Evolutionary conservation across 73 alveolate genomes (phyloP).

Genomic region (Paraurostyla sp.): DNA sequence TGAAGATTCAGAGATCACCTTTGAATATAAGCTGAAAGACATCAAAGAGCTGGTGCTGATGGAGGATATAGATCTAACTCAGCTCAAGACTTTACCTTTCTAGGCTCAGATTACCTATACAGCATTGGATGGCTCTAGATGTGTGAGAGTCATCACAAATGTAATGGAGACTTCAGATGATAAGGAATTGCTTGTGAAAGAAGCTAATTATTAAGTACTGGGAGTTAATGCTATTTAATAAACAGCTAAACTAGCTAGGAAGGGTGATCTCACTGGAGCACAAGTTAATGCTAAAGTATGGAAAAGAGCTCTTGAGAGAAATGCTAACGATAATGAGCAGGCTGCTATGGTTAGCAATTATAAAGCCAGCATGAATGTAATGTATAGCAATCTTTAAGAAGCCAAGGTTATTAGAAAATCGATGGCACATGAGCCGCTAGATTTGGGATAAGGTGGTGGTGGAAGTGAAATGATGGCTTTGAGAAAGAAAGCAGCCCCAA

Average conservation of each 20-base stretch:
- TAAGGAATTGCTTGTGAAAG: slow-evolving; percentile 81
- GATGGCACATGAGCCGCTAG: too few relatives aligned
- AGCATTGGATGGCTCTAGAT: slow-evolving; percentile 82
- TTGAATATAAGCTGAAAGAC: slow-evolving; percentile 82
- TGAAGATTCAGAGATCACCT: slow-evolving; percentile 82
- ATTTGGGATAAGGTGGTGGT: too few relatives aligned
- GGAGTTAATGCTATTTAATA: slow-evolving; percentile 88
- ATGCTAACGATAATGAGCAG: too few relatives aligned
- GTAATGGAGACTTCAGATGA: slow-evolving; percentile 76
- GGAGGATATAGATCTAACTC: slow-evolving; percentile 71
- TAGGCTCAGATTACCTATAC: slow-evolving; percentile 78
- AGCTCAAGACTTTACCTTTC: slow-evolving; percentile 80
- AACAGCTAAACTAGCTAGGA: slow-evolving; percentile 86
- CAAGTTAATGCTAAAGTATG: slow-evolving; percentile 75
- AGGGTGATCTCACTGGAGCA: slow-evolving; percentile 85
- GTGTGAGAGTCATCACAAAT: slow-evolving; percentile 87
- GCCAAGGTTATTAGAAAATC: too few relatives aligned
- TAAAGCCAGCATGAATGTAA: too few relatives aligned
- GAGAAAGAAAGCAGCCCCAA: too few relatives aligned
- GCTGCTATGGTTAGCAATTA: too few relatives aligned
- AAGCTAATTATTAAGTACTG: slow-evolving; percentile 81
- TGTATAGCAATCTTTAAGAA: too few relatives aligned
- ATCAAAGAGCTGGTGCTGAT: slow-evolving; percentile 66
- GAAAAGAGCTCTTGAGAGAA: too few relatives aligned
- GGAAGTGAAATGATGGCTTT: too few relatives aligned